A percentile compares a stretch with the other conserved stretches of the same genome.
phyloP scores from a whole-genome alignment of 1,139 yeast genomes.

The Kodamaea arcana region DNA sequence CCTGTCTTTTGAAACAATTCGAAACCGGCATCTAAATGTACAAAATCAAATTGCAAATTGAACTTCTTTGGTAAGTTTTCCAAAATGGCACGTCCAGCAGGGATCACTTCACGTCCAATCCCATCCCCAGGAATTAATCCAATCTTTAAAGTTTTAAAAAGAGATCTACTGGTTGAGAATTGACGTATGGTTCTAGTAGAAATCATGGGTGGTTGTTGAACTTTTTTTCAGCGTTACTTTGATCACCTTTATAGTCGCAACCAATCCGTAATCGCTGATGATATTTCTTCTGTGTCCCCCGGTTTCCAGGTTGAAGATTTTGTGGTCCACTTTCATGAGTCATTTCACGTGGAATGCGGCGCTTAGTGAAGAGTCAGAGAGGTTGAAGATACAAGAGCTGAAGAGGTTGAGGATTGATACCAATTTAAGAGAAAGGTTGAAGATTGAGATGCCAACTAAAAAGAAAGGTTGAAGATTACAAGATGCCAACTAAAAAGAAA shows the following conservation, averaged over 20 bases:
- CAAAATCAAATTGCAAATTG: constrained; percentile 79
- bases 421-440: too few relatives aligned
- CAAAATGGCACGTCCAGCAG: constrained; percentile 83
- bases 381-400: too few relatives aligned
- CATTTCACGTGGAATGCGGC: constrained; percentile 6
- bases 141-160: constrained; percentile 38
- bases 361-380: background rate
- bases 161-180: constrained; percentile 31
- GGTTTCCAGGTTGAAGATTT: too few relatives aligned
- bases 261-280: background rate
- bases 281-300: background rate
- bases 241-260: background rate
- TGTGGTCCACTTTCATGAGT: too few relatives aligned
- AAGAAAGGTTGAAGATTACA: too few relatives aligned
- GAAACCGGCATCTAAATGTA: constrained; percentile 88
- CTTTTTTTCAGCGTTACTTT: background rate
- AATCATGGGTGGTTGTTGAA: constrained; percentile 14
- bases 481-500: too few relatives aligned
- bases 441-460: too few relatives aligned
- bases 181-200: constrained; percentile 30
- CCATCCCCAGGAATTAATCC: constrained; percentile 96
- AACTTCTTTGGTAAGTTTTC: constrained; percentile 74
- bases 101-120: constrained; percentile 95
- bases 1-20: constrained; percentile 92
- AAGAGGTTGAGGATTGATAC: too few relatives aligned